Evolutionary conservation across 345 rosid genomes (phyloP).

Genomic region (Lenwebbia sp.): DNA sequence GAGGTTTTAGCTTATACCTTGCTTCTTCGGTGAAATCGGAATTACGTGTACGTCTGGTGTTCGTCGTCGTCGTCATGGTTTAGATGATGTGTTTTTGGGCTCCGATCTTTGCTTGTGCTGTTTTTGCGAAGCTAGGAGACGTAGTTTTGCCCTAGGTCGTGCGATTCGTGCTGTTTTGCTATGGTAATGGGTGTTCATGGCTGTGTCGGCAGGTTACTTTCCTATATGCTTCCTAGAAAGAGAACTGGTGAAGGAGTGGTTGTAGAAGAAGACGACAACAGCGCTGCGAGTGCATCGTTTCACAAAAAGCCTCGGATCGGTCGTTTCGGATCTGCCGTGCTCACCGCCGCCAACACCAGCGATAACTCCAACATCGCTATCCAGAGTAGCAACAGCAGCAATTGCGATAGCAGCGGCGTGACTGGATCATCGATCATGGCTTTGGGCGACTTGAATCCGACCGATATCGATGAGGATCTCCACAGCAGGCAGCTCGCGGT

Average conservation of each 20-base stretch:
- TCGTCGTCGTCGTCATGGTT: slow-evolving; percentile 15
- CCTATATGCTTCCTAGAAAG: slow-evolving; percentile 96
- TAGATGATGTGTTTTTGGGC: background rate
- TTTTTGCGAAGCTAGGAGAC: background rate
- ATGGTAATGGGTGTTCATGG: slow-evolving; percentile 28
- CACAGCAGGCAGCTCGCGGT: slow-evolving; percentile 99
- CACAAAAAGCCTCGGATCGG: slow-evolving; percentile 53
- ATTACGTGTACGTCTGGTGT: background rate
- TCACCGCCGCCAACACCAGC: slow-evolving; percentile 5
- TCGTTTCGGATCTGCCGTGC: slow-evolving; percentile 8
- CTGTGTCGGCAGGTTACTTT: slow-evolving; percentile 45
- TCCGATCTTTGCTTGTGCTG: slow-evolving; percentile 9
- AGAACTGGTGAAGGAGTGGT: slow-evolving; percentile 51
- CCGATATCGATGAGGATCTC: slow-evolving; percentile 95
- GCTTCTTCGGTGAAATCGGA: background rate
- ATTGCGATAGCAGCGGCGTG: slow-evolving; percentile 3
- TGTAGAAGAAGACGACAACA: slow-evolving; percentile 29
- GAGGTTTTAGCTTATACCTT: background rate
- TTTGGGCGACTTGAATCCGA: slow-evolving; percentile 51
- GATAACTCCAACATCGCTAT: slow-evolving; percentile 7
- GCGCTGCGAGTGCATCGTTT: slow-evolving; percentile 21
- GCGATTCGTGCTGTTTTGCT: slow-evolving; percentile 6
- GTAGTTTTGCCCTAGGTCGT: background rate
- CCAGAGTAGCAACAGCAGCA: slow-evolving; percentile 5
- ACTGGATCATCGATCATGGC: slow-evolving; percentile 43